phyloP scores from a whole-genome alignment of 2,329 filamentous ascomycete genomes.

The Arthroderma uncinatum region DNA sequence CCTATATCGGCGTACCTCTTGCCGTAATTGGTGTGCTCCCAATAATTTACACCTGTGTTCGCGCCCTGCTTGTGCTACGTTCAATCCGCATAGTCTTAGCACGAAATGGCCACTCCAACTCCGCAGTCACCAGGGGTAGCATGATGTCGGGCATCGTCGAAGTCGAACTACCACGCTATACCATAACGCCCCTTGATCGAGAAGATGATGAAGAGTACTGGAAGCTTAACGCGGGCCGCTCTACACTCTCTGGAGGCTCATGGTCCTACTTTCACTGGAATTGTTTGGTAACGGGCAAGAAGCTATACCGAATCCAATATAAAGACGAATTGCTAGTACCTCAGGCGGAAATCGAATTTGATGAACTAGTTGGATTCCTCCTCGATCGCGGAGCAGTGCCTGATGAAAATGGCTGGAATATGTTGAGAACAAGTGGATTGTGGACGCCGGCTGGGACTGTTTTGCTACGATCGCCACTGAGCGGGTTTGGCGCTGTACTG shows the following conservation, averaged over 20 bases:
- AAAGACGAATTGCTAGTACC: constrained; percentile 39
- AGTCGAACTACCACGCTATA: constrained; percentile 54
- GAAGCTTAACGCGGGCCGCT: constrained; percentile 42
- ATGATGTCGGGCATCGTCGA: constrained; percentile 57
- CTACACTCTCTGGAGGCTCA: constrained; percentile 47
- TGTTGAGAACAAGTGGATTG: constrained; percentile 46
- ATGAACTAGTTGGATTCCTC: constrained; percentile 51
- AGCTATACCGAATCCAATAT: constrained; percentile 54
- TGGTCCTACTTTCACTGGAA: constrained; percentile 59
- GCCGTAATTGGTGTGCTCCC: constrained; percentile 51
- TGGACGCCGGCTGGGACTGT: constrained; percentile 52
- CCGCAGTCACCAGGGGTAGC: constrained; percentile 51
- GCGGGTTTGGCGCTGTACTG: constrained; percentile 38
- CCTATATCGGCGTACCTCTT: constrained; percentile 47
- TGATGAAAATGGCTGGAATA: constrained; percentile 47
- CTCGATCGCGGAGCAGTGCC: constrained; percentile 54
- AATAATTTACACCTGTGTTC: constrained; percentile 54
- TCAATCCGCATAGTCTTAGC: constrained; percentile 50
- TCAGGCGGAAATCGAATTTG: constrained; percentile 44
- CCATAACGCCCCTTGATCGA: constrained; percentile 50
- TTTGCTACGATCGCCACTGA: constrained; percentile 45
- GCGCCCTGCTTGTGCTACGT: constrained; percentile 49
- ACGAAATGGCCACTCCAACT: constrained; percentile 41
- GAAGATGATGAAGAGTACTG: constrained; percentile 49
- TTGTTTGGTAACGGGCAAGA: constrained; percentile 50